These are phyloP conservation scores for Claviceps paspali DNA, from an alignment of 2,329 filamentous ascomycete genomes.

Conservation along the genomic window DNA sequence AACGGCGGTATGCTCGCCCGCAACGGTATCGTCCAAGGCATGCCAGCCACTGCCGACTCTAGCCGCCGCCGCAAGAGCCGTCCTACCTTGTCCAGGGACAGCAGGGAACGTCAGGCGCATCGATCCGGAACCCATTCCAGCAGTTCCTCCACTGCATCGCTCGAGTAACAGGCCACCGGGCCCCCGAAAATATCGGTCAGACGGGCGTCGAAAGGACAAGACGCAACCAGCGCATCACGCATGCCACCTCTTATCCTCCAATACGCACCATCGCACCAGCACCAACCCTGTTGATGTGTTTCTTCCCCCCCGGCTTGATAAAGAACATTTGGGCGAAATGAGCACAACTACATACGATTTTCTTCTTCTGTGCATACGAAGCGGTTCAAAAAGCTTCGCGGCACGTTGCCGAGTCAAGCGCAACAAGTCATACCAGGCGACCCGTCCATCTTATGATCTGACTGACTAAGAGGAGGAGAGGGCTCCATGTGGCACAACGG, in stretches of 20 bases:
- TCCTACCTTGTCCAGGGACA: constrained; percentile 32
- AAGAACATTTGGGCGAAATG: not conserved
- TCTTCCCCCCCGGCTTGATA: not conserved
- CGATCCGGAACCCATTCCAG: constrained; percentile 44
- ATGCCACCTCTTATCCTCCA: not conserved
- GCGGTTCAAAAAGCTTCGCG: constrained; percentile 25
- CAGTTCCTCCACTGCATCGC: constrained; percentile 46
- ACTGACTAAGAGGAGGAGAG: constrained; percentile 4
- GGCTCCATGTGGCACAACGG: too few species aligned
- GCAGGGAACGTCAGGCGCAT: constrained; percentile 28
- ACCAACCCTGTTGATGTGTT: too few species aligned
- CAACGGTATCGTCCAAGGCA: constrained; percentile 52
- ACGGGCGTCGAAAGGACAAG: constrained; percentile 4
- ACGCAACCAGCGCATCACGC: not conserved
- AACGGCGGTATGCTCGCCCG: constrained; percentile 80
- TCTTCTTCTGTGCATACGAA: constrained; percentile 10
- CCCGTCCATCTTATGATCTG: constrained; percentile 5
- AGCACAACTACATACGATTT: not conserved
- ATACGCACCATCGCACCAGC: not conserved
- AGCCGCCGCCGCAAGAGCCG: constrained; percentile 36
- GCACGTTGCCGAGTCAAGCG: constrained; percentile 17
- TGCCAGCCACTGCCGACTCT: constrained; percentile 36
- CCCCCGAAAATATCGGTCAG: too few species aligned
- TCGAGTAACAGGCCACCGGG: constrained; percentile 35
- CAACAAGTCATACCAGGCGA: constrained; percentile 10